A percentile compares a stretch with the other conserved stretches of the same genome.
These are phyloP conservation scores for Chamaecyparis obtusa DNA, from an alignment of 75 land plant species.

Conservation along the genomic window DNA sequence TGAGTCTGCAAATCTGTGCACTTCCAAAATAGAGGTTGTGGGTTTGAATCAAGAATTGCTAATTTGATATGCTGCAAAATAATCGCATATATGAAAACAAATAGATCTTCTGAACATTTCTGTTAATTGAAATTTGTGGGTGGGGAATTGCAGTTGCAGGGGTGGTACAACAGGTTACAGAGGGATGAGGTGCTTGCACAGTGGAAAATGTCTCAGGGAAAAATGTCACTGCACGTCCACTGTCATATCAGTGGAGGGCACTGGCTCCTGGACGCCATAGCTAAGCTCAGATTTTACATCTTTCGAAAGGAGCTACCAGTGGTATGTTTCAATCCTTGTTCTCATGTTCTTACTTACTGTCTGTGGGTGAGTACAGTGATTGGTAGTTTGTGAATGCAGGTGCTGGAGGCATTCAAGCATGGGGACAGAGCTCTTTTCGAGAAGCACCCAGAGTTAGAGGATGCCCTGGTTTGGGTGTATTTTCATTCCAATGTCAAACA, in stretches of 20 bases:
- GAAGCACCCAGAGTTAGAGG: constrained; percentile 60
- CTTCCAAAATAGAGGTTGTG: no score
- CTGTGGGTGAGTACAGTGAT: no score
- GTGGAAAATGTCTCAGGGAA: constrained; percentile 68
- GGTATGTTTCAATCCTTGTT: constrained; percentile 26
- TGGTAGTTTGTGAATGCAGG: constrained; percentile 31
- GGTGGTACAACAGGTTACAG: constrained; percentile 70
- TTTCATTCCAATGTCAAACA: constrained; percentile 81
- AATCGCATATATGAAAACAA: no score
- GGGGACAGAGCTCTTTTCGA: constrained; percentile 55
- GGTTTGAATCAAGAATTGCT: no score
- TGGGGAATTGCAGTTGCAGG: constrained; percentile 44
- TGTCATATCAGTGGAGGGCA: constrained; percentile 85
- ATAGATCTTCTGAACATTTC: no score
- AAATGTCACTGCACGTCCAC: constrained; percentile 82
- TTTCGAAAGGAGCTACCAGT: constrained; percentile 86
- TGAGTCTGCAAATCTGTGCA: no score
- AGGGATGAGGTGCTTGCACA: constrained; percentile 87
- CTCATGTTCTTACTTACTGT: no score
- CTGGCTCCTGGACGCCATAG: constrained; percentile 55
- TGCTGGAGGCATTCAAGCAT: constrained; percentile 68
- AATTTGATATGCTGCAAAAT: no score
- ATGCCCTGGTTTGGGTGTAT: constrained; percentile 83
- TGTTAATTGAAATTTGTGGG: no score
- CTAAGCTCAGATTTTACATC: constrained; percentile 66